phyloP scores from a whole-genome alignment of 2,329 filamentous ascomycete genomes.

The Aspergillus versicolor region DNA sequence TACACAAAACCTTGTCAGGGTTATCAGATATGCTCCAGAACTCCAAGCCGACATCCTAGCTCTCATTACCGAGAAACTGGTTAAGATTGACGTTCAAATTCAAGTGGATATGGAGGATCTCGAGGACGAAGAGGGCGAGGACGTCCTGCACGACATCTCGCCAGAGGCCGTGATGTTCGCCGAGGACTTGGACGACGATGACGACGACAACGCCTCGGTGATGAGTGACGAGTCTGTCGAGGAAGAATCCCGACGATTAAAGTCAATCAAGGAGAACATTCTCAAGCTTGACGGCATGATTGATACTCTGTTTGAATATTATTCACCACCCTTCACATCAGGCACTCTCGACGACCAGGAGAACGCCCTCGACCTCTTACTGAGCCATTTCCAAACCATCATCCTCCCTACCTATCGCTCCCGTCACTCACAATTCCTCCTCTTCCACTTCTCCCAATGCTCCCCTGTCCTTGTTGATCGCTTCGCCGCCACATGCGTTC shows the following conservation, averaged over 20 bases:
- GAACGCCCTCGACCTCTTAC: constrained; percentile 72
- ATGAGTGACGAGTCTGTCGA: constrained; percentile 62
- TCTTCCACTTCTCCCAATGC: constrained; percentile 91
- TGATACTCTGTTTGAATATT: constrained; percentile 82
- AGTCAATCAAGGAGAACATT: constrained; percentile 78
- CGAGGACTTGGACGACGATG: constrained; percentile 29
- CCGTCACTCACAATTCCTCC: constrained; percentile 88
- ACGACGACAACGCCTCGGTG: constrained; percentile 65
- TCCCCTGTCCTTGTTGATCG: constrained; percentile 75
- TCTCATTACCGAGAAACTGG: constrained; percentile 78
- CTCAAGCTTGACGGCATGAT: constrained; percentile 90
- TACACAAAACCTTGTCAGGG: constrained; percentile 75
- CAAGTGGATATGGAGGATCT: constrained; percentile 90
- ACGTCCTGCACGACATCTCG: constrained; percentile 54
- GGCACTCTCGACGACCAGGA: constrained; percentile 68
- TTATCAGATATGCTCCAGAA: constrained; percentile 75
- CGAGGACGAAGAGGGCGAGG: constrained; percentile 81
- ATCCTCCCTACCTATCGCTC: constrained; percentile 90
- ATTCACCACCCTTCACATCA: constrained; percentile 68
- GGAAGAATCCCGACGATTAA: constrained; percentile 46
- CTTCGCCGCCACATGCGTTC: constrained; percentile 76
- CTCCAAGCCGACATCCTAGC: constrained; percentile 78
- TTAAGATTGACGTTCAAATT: constrained; percentile 94
- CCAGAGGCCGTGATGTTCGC: constrained; percentile 30
- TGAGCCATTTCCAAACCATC: constrained; percentile 82